Base-by-base conservation (phyloP, 768 basidiomycete species). In the Termitomyces sp. region DNA sequence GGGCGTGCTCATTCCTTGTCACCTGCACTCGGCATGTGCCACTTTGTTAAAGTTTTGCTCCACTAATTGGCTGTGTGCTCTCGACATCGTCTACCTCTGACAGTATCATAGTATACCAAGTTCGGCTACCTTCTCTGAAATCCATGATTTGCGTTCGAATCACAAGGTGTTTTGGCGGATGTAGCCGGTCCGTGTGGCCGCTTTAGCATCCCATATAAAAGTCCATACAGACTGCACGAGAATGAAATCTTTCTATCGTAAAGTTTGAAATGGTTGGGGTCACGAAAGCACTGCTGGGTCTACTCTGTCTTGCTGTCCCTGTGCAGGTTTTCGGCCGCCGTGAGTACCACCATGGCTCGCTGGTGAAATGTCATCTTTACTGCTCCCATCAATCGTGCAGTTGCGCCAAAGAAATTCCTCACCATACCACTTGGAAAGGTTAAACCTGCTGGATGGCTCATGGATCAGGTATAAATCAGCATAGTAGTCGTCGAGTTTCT, bases 401-500 rank as follows among this genome's bases (percentile, higher is more conserved):
- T 78, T 57, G 75, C 76, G 15, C 74, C 77, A 1, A 76, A 75
- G 65, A 75, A 73, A 61, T 78, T 68, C 60, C 61, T 73, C 20
- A 71, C 74, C 16, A 50, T 78, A 15, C 76, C 76, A 8, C 66
- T 78, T 20, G 76, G 76, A 18, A 65, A 68, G 34, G 63, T 78
- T 8, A 68, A 64, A 56, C 76, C 77, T 9, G 57, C 73, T 0
- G 76, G 77, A 61, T 78, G 77, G 77, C 65, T 78, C 29, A 64
- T 70, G 66, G 74, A 77, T 60, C 77, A 78, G 59, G 77, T 74
- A 62, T n/a, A n/a, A n/a, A n/a, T 12, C n/a, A 9, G 39, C 7
- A n/a, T n/a, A 41, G 39, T 15, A 37, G 49, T 24, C 12, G 29
- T 13, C 39, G 6, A 48, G 29, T 10, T 6, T 18, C 24, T 36